Evolutionary conservation across 768 basidiomycete genomes (phyloP), one percentile per base, ranked within the genome.

Genomic region (Leccinum boreale): DNA sequence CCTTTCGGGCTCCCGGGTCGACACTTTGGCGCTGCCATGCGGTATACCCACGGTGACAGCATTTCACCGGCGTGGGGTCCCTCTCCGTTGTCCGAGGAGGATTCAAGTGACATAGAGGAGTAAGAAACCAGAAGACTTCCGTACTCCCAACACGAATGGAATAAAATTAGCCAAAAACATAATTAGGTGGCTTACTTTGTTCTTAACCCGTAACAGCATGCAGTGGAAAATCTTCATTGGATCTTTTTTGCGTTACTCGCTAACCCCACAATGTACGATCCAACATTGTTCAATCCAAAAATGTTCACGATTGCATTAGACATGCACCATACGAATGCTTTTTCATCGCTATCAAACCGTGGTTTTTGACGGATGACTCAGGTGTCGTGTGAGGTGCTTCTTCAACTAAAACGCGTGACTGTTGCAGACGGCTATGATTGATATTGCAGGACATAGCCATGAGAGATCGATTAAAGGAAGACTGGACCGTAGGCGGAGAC

Each of bases 251-350:
- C 17, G 17, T 17, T 36, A 36, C 35, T 36, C 15, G 17, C 29
- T 12, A 5, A 31, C 11, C 31, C 17, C 15, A 39, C 3, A n/a
- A 39, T n/a, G 8, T 39, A n/a, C n/a, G n/a, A 39, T n/a, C 35
- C 35, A 36, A 39, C 8, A 39, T 36, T 36, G 15, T 8, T 65
- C 4, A 58, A 7, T 50, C 36, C 58, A 35, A 68, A 62, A 14
- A 53, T 19, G 3, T 57, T 31, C 17, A 54, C 63, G 26, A 52
- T 42, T 8, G 39, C 48, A 9, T 50, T 56, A 35, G 50, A 52
- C 10, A 15, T 3, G 29, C 19, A 48, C 21, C 44, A 35, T 35
- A 35, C 33, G 6, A 35, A 15, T 15, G 33, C 15, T 35, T 35
- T 35, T 35, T 35, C 14, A 15, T 14, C 15, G 15, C 3, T 35